Conservation (phyloP, 1,139 yeast species). For the Starmera stellimalicola region DNA sequence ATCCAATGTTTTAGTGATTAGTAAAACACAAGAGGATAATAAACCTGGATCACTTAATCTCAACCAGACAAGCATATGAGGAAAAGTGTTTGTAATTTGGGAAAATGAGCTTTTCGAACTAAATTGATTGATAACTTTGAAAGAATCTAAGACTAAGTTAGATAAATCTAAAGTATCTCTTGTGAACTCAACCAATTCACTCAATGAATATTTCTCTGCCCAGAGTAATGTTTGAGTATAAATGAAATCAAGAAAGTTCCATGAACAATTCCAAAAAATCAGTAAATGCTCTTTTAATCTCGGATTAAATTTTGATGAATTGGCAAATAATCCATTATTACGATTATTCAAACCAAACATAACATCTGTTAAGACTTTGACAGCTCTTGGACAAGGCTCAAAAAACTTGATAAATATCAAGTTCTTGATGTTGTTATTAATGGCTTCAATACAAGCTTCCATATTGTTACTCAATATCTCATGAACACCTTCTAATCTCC, state of each 20-base stretch:
- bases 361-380: constrained; percentile 69
- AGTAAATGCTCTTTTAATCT: constrained; percentile 21
- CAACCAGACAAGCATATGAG: constrained; percentile 66
- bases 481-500: constrained; percentile 61
- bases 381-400: constrained; percentile 71
- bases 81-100: constrained; percentile 36
- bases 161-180: constrained; percentile 81
- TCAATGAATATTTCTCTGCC: constrained; percentile 55
- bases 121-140: constrained; percentile 35
- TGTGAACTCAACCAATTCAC: constrained; percentile 65
- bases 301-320: constrained; percentile 18
- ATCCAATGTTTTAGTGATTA: constrained; percentile 60
- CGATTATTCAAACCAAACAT: constrained; percentile 59
- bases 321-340: constrained; percentile 41
- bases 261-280: constrained; percentile 54
- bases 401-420: constrained; percentile 42
- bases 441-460: constrained; percentile 36
- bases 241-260: constrained; percentile 65
- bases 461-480: constrained; percentile 38
- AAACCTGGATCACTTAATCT: constrained; percentile 72
- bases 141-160: constrained; percentile 55
- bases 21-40: constrained; percentile 61
- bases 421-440: constrained; percentile 35
- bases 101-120: constrained; percentile 25
- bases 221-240: constrained; percentile 62